Evolutionary conservation across 2,329 filamentous ascomycete genomes (phyloP).

Genomic region (Escovopsis sp.): DNA sequence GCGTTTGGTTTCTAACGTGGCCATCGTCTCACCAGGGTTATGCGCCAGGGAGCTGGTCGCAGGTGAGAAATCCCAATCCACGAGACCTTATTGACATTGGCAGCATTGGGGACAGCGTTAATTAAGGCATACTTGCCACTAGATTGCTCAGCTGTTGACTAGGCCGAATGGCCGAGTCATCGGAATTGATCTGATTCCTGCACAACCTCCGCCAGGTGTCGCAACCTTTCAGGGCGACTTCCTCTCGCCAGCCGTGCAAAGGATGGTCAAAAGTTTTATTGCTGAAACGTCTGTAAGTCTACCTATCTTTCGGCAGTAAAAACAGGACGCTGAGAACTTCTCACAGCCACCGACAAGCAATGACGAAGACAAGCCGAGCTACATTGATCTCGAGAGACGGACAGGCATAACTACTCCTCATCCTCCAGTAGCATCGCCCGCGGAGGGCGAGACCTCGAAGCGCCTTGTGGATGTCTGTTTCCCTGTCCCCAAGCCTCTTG

Average conservation of each 20-base stretch:
- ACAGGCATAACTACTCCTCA: slow-evolving; percentile 14
- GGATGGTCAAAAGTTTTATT: slow-evolving; percentile 64
- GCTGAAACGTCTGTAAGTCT: slow-evolving; percentile 32
- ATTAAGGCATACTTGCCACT: slow-evolving; percentile 1
- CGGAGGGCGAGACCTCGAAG: not conserved
- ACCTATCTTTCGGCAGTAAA: slow-evolving; percentile 5
- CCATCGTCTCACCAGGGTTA: slow-evolving; percentile 44
- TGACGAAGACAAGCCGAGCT: slow-evolving; percentile 35
- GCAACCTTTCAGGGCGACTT: slow-evolving; percentile 94
- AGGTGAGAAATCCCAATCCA: slow-evolving; percentile 26
- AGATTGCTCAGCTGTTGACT: slow-evolving; percentile 73
- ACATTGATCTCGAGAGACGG: slow-evolving; percentile 50
- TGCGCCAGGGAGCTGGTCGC: slow-evolving; percentile 60
- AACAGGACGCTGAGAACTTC: slow-evolving; percentile 10
- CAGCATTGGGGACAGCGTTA: not conserved
- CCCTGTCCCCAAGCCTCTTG: not conserved
- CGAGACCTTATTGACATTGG: not conserved
- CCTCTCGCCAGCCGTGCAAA: slow-evolving; percentile 57
- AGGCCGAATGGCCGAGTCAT: slow-evolving; percentile 65
- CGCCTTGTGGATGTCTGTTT: slow-evolving; percentile 49
- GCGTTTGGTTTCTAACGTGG: not conserved
- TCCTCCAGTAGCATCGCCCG: slow-evolving; percentile 18
- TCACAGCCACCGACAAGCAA: not conserved
- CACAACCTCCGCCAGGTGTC: slow-evolving; percentile 80
- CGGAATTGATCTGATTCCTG: slow-evolving; percentile 88